Percentiles rank a stretch among this genome's conserved stretches.
phyloP scores from a whole-genome alignment of 352 stramenopile genomes.

The Phytophthora sp. region DNA sequence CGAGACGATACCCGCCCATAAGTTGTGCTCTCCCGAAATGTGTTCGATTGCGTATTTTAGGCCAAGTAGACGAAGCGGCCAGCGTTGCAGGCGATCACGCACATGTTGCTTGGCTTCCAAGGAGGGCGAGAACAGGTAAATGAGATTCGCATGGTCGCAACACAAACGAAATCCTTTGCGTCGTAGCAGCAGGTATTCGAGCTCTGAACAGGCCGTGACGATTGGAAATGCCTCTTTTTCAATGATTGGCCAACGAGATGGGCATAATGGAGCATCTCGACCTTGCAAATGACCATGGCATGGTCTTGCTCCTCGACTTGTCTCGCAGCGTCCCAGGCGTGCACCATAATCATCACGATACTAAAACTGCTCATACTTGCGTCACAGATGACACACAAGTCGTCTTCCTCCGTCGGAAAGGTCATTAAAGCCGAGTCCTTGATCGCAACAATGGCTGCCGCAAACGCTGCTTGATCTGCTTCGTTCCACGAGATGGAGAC shows the following conservation, averaged over 20 bases:
- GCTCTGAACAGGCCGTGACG: conserved; percentile 18
- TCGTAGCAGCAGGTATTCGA: conserved; percentile 17
- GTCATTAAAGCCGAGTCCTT: too few species aligned
- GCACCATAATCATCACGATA: too few species aligned
- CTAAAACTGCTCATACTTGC: too few species aligned
- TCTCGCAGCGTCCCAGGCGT: too few species aligned
- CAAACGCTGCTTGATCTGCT: not conserved
- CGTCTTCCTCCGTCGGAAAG: too few species aligned
- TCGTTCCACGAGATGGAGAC: conserved; percentile 1
- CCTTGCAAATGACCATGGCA: conserved; percentile 17
- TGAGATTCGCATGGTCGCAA: conserved; percentile 34
- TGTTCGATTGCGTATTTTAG: conserved; percentile 33
- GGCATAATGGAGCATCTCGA: not conserved
- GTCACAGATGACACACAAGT: too few species aligned
- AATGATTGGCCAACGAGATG: conserved; percentile 27
- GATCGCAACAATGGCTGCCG: too few species aligned
- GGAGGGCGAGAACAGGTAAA: conserved; percentile 28
- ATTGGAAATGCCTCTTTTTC: conserved; percentile 31
- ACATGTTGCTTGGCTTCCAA: conserved; percentile 23
- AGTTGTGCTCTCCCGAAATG: conserved; percentile 7
- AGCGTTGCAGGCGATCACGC: conserved; percentile 21
- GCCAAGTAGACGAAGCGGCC: conserved; percentile 9
- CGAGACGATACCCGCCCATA: conserved; percentile 16
- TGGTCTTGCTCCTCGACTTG: conserved; percentile 19
- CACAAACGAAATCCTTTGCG: conserved; percentile 27